Percentiles rank a stretch among this genome's conserved stretches.
Evolutionary conservation across 129 eudicot genomes (phyloP).

Genomic region (Rutidosis leptorrhynchoides): DNA sequence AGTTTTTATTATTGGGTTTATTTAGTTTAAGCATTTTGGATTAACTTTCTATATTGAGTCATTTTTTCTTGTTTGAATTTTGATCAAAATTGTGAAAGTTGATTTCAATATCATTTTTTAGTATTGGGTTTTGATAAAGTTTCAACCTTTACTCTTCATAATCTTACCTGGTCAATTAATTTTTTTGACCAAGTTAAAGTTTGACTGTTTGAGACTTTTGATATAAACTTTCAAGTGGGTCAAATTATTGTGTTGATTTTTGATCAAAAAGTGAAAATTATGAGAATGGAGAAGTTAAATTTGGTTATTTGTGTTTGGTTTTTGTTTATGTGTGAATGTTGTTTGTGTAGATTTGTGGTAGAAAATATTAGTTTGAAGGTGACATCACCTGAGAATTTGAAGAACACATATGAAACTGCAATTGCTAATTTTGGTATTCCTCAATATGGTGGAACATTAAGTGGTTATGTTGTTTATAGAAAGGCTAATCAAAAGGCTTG

Average conservation of each 20-base stretch:
- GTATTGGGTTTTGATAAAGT: too few relatives aligned
- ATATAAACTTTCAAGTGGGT: neutral
- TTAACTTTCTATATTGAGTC: neutral
- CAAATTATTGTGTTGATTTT: neutral
- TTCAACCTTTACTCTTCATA: too few relatives aligned
- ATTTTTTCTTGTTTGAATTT: conserved; percentile 1
- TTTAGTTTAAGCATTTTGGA: neutral
- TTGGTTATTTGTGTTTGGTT: conserved; percentile 42
- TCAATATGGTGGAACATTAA: conserved; percentile 68
- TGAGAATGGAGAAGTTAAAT: conserved; percentile 32
- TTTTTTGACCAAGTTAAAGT: too few relatives aligned
- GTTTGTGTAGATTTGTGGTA: conserved; percentile 71
- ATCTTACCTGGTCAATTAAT: too few relatives aligned
- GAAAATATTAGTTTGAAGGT: conserved; percentile 76
- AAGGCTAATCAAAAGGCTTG: conserved; percentile 52
- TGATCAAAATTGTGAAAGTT: neutral
- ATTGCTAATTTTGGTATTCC: conserved; percentile 84
- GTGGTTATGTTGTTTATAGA: conserved; percentile 55
- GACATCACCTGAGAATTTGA: conserved; percentile 52
- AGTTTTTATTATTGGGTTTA: neutral
- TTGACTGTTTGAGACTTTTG: too few relatives aligned
- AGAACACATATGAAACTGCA: conserved; percentile 60
- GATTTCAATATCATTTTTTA: too few relatives aligned
- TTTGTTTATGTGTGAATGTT: conserved; percentile 34
- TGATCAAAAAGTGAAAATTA: conserved; percentile 4